Conservation (phyloP, 768 basidiomycete genomes). For the Terana coerulea region DNA sequence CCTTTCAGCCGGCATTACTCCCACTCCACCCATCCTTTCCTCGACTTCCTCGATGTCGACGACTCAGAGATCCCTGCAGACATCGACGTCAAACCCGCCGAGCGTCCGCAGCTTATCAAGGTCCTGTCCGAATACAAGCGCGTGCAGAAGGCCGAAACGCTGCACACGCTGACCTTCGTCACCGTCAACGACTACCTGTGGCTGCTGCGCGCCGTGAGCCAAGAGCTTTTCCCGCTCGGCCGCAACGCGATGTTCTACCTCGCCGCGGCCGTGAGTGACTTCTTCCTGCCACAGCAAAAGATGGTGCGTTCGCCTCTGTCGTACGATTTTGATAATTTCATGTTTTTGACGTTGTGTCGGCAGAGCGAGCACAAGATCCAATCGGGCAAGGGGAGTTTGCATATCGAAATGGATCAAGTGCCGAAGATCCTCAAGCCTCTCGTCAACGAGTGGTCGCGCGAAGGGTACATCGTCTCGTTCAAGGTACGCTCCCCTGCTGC, state of each 20-base stretch:
- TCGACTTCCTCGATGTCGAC: constrained; percentile 85
- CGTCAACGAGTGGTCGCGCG: constrained; percentile 88
- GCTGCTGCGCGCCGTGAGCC: constrained; percentile 78
- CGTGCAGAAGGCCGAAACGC: constrained; percentile 66
- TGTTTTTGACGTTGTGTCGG: background rate
- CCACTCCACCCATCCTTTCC: constrained; percentile 96
- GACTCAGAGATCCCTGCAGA: constrained; percentile 29
- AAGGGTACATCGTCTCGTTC: constrained; percentile 94
- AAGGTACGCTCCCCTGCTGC: constrained; percentile 53
- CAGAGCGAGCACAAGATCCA: constrained; percentile 99
- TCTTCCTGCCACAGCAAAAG: constrained; percentile 88
- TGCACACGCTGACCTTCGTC: constrained; percentile 87
- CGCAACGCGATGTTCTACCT: constrained; percentile 89
- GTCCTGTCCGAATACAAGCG: constrained; percentile 79
- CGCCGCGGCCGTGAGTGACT: constrained; percentile 97
- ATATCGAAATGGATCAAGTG: constrained; percentile 98
- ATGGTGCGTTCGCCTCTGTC: constrained; percentile 59
- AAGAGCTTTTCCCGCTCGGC: constrained; percentile 68
- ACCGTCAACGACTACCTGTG: constrained; percentile 97
- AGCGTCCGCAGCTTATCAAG: constrained; percentile 61
- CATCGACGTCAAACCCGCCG: constrained; percentile 65
- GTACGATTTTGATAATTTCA: background rate
- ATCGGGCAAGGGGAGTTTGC: constrained; percentile 88
- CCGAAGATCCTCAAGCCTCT: constrained; percentile 93
- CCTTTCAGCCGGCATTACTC: constrained; percentile 98